Percentiles rank a stretch among this genome's conserved stretches.
These are phyloP conservation scores for Ophiostoma piceae DNA, from an alignment of 2,329 filamentous ascomycete genomes.

Conservation along the genomic window DNA sequence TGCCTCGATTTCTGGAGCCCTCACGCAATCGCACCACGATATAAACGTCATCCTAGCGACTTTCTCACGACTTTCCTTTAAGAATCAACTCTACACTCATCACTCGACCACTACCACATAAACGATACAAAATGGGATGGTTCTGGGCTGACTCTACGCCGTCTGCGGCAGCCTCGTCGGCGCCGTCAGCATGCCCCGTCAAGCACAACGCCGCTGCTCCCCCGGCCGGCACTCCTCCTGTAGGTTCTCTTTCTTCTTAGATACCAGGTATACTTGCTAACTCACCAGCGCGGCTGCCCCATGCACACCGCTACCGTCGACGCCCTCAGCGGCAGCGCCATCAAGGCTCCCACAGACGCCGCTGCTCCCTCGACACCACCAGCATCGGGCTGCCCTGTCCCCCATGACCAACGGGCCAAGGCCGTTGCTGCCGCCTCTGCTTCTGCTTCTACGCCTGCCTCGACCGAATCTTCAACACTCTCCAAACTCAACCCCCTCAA, in stretches of 20 bases:
- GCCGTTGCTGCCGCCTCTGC: neutral
- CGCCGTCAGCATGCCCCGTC: constrained; percentile 19
- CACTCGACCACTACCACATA: neutral
- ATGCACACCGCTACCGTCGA: constrained; percentile 54
- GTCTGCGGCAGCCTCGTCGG: constrained; percentile 23
- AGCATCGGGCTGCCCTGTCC: constrained; percentile 43
- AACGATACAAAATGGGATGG: constrained; percentile 50
- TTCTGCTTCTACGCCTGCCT: constrained; percentile 25
- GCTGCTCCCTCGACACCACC: constrained; percentile 32
- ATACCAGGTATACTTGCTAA: neutral
- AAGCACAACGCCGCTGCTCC: constrained; percentile 24
- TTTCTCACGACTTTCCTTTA: constrained; percentile 3
- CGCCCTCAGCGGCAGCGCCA: constrained; percentile 37
- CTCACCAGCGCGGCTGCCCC: constrained; percentile 48
- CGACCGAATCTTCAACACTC: constrained; percentile 32
- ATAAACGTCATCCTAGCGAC: neutral
- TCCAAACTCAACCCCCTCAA: constrained; percentile 68
- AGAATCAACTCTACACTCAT: neutral
- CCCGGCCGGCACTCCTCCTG: constrained; percentile 37
- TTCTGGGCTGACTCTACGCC: constrained; percentile 54
- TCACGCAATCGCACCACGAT: neutral
- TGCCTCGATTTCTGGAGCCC: constrained; percentile 17
- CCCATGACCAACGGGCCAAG: constrained; percentile 25
- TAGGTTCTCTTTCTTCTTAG: constrained; percentile 31
- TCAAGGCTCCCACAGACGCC: constrained; percentile 25